phyloP scores from a whole-genome alignment of 1,284 basidiomycete genomes.

The Heliocybe sulcata region DNA sequence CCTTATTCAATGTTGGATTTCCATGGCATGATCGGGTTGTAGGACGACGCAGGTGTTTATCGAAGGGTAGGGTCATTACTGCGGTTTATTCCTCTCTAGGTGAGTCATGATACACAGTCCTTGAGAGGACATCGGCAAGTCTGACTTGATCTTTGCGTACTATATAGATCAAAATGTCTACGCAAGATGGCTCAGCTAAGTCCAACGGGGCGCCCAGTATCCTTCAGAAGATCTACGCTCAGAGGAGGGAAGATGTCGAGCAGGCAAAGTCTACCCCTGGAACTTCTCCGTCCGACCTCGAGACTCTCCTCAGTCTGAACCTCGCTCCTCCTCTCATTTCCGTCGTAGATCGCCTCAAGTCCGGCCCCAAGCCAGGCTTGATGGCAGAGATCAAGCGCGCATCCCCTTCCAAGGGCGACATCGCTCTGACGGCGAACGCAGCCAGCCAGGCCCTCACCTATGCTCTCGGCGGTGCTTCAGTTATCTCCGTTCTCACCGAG shows the following conservation, averaged over 20 bases:
- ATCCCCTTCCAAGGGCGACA: slow-evolving; percentile 88
- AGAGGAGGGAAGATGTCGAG: slow-evolving; percentile 51
- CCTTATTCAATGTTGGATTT: no score
- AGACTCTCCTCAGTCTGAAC: slow-evolving; percentile 68
- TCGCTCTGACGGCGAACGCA: slow-evolving; percentile 73
- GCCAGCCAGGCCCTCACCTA: slow-evolving; percentile 85
- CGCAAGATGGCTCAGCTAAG: not conserved
- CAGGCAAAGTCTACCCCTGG: slow-evolving; percentile 59
- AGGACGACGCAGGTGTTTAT: no score
- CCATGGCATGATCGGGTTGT: no score
- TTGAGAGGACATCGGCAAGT: not conserved
- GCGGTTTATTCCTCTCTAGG: no score
- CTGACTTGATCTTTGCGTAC: not conserved
- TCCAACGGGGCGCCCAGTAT: slow-evolving; percentile 52
- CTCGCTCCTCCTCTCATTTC: slow-evolving; percentile 77
- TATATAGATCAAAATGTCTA: not conserved
- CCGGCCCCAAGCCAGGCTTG: slow-evolving; percentile 53
- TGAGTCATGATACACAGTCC: no score
- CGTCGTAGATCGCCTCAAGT: slow-evolving; percentile 26
- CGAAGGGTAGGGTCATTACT: no score
- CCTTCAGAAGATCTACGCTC: slow-evolving; percentile 65
- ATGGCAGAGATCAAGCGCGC: slow-evolving; percentile 97
- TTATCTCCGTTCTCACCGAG: slow-evolving; percentile 95
- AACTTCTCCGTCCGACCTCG: slow-evolving; percentile 59
- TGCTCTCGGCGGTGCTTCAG: slow-evolving; percentile 85